phyloP scores from a whole-genome alignment of 257 asterid genomes.

The Thymus quinquecostatus region DNA sequence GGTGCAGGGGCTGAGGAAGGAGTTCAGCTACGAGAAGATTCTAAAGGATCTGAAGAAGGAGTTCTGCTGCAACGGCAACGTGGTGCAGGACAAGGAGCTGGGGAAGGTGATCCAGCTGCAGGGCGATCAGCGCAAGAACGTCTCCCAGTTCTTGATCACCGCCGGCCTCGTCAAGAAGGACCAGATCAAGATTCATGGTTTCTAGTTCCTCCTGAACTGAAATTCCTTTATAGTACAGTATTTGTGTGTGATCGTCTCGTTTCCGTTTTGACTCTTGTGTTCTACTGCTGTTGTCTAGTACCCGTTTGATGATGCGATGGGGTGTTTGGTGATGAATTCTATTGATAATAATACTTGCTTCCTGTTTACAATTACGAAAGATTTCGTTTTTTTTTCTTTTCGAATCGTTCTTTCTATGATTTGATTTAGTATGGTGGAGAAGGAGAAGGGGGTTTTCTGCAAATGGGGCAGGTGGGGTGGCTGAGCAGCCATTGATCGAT shows the following conservation, averaged over 20 bases:
- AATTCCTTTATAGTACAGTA: neutral
- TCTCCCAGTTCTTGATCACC: constrained; percentile 53
- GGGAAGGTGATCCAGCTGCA: constrained; percentile 86
- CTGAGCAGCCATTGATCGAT: constrained; percentile 69
- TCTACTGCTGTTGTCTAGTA: neutral
- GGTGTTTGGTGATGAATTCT: constrained; percentile 8
- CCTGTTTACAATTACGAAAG: neutral
- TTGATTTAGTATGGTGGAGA: too few species aligned
- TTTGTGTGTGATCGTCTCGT: neutral
- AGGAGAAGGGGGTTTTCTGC: constrained; percentile 20
- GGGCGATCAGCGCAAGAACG: constrained; percentile 92
- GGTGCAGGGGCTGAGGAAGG: constrained; percentile 71
- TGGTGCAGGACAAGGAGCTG: constrained; percentile 77
- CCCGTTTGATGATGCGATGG: constrained; percentile 23
- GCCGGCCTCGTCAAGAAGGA: constrained; percentile 75
- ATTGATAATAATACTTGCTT: neutral
- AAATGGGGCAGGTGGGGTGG: constrained; percentile 70
- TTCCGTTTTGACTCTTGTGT: neutral
- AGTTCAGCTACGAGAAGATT: constrained; percentile 78
- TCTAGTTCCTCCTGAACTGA: constrained; percentile 24
- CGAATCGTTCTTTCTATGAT: too few species aligned
- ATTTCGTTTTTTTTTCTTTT: neutral
- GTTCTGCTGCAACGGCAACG: constrained; percentile 88
- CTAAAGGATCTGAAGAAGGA: constrained; percentile 77
- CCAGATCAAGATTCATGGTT: constrained; percentile 86